Evolutionary conservation across 2,329 filamentous ascomycete species (phyloP), one percentile per base, ranked within the genome.

Genomic region (Pseudocercospora fijiensis): DNA sequence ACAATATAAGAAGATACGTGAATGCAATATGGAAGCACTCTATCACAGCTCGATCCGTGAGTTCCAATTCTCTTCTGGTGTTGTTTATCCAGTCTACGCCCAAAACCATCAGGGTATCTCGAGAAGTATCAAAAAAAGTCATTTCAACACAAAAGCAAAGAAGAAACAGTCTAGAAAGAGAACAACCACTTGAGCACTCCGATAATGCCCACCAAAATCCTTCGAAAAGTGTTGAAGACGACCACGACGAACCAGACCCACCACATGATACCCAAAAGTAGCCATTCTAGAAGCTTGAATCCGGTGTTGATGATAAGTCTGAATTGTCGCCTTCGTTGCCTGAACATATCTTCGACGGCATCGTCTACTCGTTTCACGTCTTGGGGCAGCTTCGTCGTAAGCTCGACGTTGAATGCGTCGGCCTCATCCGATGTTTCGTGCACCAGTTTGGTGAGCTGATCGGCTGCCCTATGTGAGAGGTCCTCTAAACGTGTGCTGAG

Each of bases 201-300:
- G 57, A 86, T 79, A 0, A 86, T 73, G 2, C 87, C 87, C 52
- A 84, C 84, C 51, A 88, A 84, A 1, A 89, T 70, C 10, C 88
- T 87, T 64, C 87, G 80, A 37, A 90, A 78, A 13, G 90, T 76
- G 64, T 91, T 85, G 58, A 90, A 81, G 24, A 94, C 81, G 75
- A 92, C 90, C 24, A 97, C 93, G 33, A 96, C 81, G 64, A 96
- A 86, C 92, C 94, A 98, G 16, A 96, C 88, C 77, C 90, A 92
- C 92, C 95, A 97, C 88, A 98, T 91, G 70, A 96, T 85, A 3
- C 90, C 90, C 43, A 98, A 87, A 18, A 98, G 83, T 57, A 87
- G 80, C 92, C 92, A 97, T 80, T 98, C 94, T 16, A 97, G 85
- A 20, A 89, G 78, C 60, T 92, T 86, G 85, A 92, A 98, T 13